Evolutionary conservation across 371 early-diverging fungal species (phyloP), one percentile per base, ranked within the genome.

Genomic region (Smittium mucronatum): DNA sequence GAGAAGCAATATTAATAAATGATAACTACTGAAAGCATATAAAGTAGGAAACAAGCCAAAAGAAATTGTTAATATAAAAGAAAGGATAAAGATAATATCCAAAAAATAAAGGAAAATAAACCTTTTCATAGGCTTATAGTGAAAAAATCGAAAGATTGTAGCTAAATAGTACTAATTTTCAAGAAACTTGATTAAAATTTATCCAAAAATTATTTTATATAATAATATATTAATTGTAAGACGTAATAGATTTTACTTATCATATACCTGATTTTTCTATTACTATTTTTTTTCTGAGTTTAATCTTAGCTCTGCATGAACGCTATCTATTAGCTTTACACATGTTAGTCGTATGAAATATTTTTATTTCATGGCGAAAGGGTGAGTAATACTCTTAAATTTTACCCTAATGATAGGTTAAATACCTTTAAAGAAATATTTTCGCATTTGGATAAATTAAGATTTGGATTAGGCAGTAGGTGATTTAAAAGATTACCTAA

Each of bases 381-480:
- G 77, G 77, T 77, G 77, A 77, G 77, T 77, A 77, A 76, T 71
- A 74, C 70, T 76, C 47, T 74, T 76, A 74, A 72, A 71, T 74
- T 75, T 71, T 75, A 57, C 76, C 76, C 71, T 71, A 75, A 75
- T 70, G 72, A 70, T 70, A 67, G 70, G 72, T 72, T 70, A 72
- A 72, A 72, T 72, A 72, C 72, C 70, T 69, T 67, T 71, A 59
- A 71, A 69, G 69, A 71, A 75, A 71, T 57, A 63, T 57, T 70
- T 75, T 74, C 69, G 72, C 72, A 70, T 75, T 74, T 74, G 73
- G 76, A 75, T 75, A 71, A 75, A 63, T 74, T 75, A 73, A 71
- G 72, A 74, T 64, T 74, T 75, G 78, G 81, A 78, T 81, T 81
- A 81, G 81, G 79, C 81, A 81, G 72, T 78, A 70, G 77, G 75